Evolutionary conservation across 257 asterid genomes (phyloP).

Genomic region (Fraxinus anomala): DNA sequence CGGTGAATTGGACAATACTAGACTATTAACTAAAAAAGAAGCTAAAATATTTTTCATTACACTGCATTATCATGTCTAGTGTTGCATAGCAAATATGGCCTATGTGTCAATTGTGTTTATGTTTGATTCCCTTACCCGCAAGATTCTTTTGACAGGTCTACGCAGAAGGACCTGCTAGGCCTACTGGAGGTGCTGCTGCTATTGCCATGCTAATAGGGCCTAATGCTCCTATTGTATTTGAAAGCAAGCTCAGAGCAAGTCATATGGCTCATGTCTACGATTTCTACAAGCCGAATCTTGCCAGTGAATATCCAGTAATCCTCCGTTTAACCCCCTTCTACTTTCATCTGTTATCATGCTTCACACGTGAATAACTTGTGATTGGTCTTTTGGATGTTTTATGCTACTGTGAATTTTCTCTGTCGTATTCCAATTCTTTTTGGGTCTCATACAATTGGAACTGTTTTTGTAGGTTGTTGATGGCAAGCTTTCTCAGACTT

Average conservation of each 20-base stretch:
- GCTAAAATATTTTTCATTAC: background rate
- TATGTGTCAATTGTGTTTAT: background rate
- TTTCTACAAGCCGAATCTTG: constrained; percentile 97
- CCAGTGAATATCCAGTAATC: constrained; percentile 98
- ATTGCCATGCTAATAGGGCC: constrained; percentile 98
- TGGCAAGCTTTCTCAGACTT: constrained; percentile 98
- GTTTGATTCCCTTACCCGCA: constrained; percentile 1
- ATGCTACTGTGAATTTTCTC: background rate
- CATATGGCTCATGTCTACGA: constrained; percentile 98
- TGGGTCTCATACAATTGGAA: constrained; percentile 25
- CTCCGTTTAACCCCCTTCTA: constrained; percentile 21
- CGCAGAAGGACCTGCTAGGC: constrained; percentile 99
- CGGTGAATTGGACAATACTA: background rate
- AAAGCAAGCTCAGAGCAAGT: constrained; percentile 92
- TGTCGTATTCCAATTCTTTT: background rate
- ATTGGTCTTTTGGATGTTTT: background rate
- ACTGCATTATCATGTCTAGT: background rate
- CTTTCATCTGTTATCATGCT: background rate
- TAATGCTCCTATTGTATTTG: constrained; percentile 93
- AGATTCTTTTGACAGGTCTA: constrained; percentile 65
- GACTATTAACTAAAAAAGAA: background rate
- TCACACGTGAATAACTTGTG: background rate
- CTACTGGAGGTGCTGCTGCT: constrained; percentile 99
- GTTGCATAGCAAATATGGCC: background rate
- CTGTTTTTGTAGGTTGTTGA: constrained; percentile 78